phyloP scores from a whole-genome alignment of 2,329 filamentous ascomycete species.

The Plectosphaerella plurivora region DNA sequence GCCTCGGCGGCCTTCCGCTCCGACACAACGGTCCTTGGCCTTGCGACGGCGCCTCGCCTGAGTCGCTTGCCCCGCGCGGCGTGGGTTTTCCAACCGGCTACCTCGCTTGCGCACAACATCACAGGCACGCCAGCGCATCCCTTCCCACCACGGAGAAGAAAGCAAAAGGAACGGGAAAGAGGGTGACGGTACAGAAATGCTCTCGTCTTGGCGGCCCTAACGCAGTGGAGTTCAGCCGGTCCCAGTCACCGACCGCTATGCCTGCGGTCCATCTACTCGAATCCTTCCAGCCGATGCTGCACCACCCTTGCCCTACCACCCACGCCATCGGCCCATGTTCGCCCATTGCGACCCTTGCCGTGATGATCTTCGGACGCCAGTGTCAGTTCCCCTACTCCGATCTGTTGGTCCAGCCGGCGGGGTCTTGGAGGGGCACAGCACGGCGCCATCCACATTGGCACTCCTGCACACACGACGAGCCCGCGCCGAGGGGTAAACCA shows the following conservation, averaged over 20 bases:
- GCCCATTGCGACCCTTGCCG: background rate
- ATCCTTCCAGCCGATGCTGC: background rate
- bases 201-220: no score
- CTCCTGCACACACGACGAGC: background rate
- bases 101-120: no score
- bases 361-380: background rate
- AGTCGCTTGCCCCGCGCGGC: no score
- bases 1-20: no score
- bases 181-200: no score
- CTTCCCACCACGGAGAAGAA: no score
- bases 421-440: background rate
- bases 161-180: no score
- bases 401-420: background rate
- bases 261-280: background rate
- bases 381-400: background rate
- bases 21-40: no score
- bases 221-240: background rate
- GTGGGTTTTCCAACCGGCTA: no score
- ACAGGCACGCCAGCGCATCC: no score
- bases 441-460: background rate
- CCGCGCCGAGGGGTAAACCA: background rate
- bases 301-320: background rate
- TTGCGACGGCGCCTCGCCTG: no score
- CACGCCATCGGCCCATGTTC: background rate
- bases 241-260: background rate